Percentiles rank a stretch among this genome's conserved stretches.
Conservation (phyloP, 768 basidiomycete species). For the Tephrocybe sp. region DNA sequence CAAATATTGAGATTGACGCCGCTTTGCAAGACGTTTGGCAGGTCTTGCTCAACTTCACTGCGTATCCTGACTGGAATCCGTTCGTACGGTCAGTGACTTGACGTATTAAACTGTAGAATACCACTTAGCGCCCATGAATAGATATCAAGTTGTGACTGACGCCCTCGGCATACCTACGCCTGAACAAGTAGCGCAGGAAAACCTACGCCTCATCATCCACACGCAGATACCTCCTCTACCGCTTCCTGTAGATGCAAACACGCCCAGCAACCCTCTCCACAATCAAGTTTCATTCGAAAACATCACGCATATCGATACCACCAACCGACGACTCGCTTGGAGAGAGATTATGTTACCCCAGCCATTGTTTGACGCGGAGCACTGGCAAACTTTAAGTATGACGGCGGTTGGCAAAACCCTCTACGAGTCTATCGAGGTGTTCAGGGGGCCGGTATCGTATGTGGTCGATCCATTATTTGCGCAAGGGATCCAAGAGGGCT, state of each 20-base stretch:
- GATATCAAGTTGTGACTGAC: conserved; percentile 27
- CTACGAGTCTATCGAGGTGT: conserved; percentile 32
- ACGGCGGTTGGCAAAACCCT: conserved; percentile 23
- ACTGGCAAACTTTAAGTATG: conserved; percentile 25
- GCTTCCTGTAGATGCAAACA: conserved; percentile 26
- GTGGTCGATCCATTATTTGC: conserved; percentile 23
- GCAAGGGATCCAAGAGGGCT: conserved; percentile 22
- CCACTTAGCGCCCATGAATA: not conserved
- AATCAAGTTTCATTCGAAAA: conserved; percentile 28
- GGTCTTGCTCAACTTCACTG: conserved; percentile 47
- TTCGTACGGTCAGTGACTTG: conserved; percentile 24
- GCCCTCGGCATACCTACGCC: conserved; percentile 19
- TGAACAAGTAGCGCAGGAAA: conserved; percentile 24
- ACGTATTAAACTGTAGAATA: not conserved
- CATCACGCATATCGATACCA: conserved; percentile 29
- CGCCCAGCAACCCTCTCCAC: conserved; percentile 25
- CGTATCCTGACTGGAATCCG: conserved; percentile 52
- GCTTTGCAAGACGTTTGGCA: conserved; percentile 51
- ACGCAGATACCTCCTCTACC: conserved; percentile 32
- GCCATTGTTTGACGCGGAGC: conserved; percentile 25
- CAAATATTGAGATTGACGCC: conserved; percentile 46
- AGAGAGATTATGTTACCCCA: conserved; percentile 23
- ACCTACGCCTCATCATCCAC: conserved; percentile 24
- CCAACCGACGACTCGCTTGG: conserved; percentile 27
- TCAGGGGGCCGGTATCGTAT: conserved; percentile 21